Conservation (phyloP, 192 early-diverging fungal species). For the Coemansia brasiliensis region DNA sequence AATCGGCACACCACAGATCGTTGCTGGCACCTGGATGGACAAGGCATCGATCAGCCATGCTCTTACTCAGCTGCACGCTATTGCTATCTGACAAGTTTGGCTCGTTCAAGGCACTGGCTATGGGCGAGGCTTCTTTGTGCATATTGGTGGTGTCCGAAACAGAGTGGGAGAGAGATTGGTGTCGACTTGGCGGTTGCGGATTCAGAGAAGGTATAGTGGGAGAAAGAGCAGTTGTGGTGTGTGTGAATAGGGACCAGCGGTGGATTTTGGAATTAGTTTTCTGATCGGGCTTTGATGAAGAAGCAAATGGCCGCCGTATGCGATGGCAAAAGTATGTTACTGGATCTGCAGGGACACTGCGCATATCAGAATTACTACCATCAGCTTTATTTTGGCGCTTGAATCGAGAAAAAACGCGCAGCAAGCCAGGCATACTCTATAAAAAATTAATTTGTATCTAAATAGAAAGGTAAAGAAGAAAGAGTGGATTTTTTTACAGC, state of each 20-base stretch:
- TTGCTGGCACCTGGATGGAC: conserved; percentile 41
- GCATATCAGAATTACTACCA: conserved; percentile 16
- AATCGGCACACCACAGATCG: conserved; percentile 45
- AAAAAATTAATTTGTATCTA: neutral
- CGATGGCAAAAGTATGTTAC: too few species aligned
- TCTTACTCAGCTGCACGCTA: neutral
- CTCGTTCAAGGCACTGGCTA: too few species aligned
- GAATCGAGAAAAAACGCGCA: conserved; percentile 14
- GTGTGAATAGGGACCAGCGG: too few species aligned
- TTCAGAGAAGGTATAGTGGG: neutral
- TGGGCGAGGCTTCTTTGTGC: too few species aligned
- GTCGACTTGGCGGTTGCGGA: neutral
- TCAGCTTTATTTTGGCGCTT: neutral
- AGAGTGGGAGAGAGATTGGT: neutral
- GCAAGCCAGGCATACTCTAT: conserved; percentile 6
- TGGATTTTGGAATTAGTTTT: too few species aligned
- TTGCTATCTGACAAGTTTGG: too few species aligned
- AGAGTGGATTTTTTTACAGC: too few species aligned
- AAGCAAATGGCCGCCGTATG: too few species aligned
- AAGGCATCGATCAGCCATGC: conserved; percentile 30
- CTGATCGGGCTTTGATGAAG: too few species aligned
- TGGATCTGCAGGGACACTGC: conserved; percentile 6
- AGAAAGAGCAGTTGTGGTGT: too few species aligned
- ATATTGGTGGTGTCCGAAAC: too few species aligned
- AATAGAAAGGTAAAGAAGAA: neutral